Evolutionary conservation across 352 stramenopile genomes (phyloP).

Genomic region (Phytophthora tubulina): DNA sequence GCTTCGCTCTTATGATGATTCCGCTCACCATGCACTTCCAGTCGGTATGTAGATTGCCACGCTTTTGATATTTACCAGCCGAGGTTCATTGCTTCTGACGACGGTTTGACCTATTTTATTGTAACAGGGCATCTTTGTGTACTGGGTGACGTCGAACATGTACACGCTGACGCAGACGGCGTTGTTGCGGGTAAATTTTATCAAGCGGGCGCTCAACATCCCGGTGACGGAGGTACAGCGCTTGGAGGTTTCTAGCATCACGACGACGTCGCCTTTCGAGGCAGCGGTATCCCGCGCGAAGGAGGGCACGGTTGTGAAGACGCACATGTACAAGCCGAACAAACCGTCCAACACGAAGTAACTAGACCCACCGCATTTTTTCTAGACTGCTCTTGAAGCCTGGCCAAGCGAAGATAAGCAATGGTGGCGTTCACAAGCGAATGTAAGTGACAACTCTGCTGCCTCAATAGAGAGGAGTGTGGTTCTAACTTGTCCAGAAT

Average conservation of each 20-base stretch:
- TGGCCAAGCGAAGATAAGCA: conserved; percentile 11
- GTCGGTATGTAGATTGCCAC: conserved; percentile 52
- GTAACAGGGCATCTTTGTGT: conserved; percentile 80
- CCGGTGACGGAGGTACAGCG: conserved; percentile 55
- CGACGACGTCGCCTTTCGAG: conserved; percentile 73
- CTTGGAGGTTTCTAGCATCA: conserved; percentile 41
- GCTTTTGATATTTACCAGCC: neutral
- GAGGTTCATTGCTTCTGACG: neutral
- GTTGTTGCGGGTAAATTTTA: conserved; percentile 59
- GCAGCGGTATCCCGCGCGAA: conserved; percentile 75
- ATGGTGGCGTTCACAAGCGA: neutral
- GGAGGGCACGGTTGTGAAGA: conserved; percentile 73
- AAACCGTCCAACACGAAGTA: conserved; percentile 56
- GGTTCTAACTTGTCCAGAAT: conserved; percentile 22
- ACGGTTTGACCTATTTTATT: conserved; percentile 1
- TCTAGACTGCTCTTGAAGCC: conserved; percentile 13
- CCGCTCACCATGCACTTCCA: conserved; percentile 87
- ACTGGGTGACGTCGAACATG: conserved; percentile 89
- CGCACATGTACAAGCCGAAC: conserved; percentile 70
- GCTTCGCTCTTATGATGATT: conserved; percentile 75
- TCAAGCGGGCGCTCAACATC: conserved; percentile 70
- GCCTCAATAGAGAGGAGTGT: conserved; percentile 18
- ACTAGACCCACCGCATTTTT: conserved; percentile 20
- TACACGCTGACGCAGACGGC: conserved; percentile 79
- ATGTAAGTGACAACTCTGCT: neutral